Conservation (phyloP, 139 green algal genomes). For the Trebouxia sp. region DNA sequence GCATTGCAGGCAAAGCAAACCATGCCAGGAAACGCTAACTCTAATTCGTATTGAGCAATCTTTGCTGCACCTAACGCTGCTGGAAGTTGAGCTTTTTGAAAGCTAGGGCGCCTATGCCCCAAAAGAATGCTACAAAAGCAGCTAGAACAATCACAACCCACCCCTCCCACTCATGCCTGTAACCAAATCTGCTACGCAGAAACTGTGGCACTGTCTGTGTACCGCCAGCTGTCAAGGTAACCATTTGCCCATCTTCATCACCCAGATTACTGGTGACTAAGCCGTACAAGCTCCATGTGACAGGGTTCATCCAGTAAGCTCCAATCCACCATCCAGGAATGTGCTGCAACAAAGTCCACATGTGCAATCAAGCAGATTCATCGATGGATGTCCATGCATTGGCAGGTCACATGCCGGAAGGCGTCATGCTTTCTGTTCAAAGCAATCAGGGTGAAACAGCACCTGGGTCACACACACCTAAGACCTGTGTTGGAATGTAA, state of each 20-base stretch:
- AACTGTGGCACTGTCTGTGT: neutral
- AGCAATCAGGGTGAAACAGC: neutral
- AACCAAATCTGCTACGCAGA: neutral
- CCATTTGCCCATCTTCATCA: neutral
- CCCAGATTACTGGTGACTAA: neutral
- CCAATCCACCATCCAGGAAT: constrained; percentile 4
- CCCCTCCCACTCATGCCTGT: neutral
- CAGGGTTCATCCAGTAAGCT: constrained; percentile 10
- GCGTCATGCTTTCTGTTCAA: neutral
- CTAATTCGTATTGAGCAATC: too few relatives aligned
- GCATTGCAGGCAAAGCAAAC: too few relatives aligned
- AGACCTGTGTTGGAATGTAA: too few relatives aligned
- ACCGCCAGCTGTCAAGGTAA: neutral
- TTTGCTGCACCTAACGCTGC: constrained; percentile 21
- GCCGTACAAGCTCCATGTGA: constrained; percentile 21
- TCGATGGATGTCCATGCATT: neutral
- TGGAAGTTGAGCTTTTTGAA: constrained; percentile 30
- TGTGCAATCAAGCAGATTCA: neutral
- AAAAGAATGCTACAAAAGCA: neutral
- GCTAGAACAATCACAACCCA: neutral
- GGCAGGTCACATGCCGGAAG: neutral
- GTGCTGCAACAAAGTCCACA: neutral
- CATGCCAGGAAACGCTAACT: too few relatives aligned
- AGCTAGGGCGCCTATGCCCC: neutral
- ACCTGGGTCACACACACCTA: neutral